phyloP scores from a whole-genome alignment of 805 yeast species.

The Kazachstania kunashirensis region DNA sequence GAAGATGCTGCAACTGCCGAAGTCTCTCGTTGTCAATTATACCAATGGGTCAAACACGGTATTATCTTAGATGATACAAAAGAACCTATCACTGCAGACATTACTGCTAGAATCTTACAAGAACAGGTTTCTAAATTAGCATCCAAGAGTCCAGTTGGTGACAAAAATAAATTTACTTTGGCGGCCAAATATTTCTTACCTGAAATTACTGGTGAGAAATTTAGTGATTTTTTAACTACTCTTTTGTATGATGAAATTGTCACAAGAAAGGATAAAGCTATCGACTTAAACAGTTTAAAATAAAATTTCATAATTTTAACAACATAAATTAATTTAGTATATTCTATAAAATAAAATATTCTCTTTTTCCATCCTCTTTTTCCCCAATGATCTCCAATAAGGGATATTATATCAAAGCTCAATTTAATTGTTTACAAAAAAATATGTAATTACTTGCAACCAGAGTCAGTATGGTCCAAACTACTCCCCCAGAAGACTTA shows the following conservation, averaged over 20 bases:
- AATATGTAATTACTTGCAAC: too few species aligned
- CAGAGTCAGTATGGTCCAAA: too few species aligned
- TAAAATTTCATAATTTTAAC: too few species aligned
- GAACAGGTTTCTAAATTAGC: slow-evolving; percentile 52
- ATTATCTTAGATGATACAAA: slow-evolving; percentile 51
- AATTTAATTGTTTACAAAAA: too few species aligned
- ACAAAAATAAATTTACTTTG: slow-evolving; percentile 47
- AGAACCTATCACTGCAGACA: slow-evolving; percentile 48
- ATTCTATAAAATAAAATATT: too few species aligned
- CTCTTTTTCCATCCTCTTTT: too few species aligned
- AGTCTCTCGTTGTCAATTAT: slow-evolving; percentile 71
- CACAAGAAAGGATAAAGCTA: slow-evolving; percentile 8
- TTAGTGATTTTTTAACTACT: slow-evolving; percentile 70
- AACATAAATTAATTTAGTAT: too few species aligned
- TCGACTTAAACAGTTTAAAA: background rate
- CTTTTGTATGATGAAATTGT: slow-evolving; percentile 58
- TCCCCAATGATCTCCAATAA: too few species aligned
- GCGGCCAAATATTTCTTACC: slow-evolving; percentile 68
- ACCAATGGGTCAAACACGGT: slow-evolving; percentile 76
- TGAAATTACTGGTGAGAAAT: slow-evolving; percentile 62
- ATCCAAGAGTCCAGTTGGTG: slow-evolving; percentile 35
- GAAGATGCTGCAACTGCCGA: slow-evolving; percentile 89
- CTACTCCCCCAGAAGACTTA: too few species aligned
- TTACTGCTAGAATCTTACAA: slow-evolving; percentile 46
- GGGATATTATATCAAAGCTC: too few species aligned